phyloP scores from a whole-genome alignment of 352 stramenopile genomes.

The Globisporangium carolinianum region DNA sequence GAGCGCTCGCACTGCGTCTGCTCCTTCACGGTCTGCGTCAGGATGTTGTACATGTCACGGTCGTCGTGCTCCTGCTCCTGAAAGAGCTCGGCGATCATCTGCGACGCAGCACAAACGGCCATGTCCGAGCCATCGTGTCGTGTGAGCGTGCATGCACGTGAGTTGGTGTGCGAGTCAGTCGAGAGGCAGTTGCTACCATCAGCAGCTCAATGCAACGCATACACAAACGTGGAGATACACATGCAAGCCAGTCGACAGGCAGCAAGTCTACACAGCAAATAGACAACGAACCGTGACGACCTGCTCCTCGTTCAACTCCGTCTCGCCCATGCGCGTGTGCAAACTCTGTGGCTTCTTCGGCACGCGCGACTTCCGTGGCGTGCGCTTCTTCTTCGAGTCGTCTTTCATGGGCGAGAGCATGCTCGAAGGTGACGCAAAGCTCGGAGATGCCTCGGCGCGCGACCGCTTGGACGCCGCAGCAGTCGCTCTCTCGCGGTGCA shows the following conservation, averaged over 20 bases:
- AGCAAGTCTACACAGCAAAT: background rate
- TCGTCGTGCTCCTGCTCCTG: slow-evolving; percentile 74
- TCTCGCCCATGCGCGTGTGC: slow-evolving; percentile 26
- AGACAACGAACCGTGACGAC: slow-evolving; percentile 21
- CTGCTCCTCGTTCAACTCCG: slow-evolving; percentile 24
- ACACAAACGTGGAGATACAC: background rate
- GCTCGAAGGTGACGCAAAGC: slow-evolving; percentile 12
- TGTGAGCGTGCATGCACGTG: too few species aligned
- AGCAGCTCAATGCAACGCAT: background rate
- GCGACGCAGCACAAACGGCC: too few species aligned
- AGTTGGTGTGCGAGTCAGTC: too few species aligned
- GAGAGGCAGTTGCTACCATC: background rate
- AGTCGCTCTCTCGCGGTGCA: slow-evolving; percentile 1
- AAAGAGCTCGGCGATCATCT: slow-evolving; percentile 53
- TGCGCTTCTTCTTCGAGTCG: slow-evolving; percentile 31
- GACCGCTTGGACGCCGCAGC: background rate
- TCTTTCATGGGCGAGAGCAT: slow-evolving; percentile 52
- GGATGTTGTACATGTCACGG: slow-evolving; percentile 71
- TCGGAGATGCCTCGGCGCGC: slow-evolving; percentile 4
- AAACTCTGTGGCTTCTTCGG: slow-evolving; percentile 39
- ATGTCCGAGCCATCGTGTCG: too few species aligned
- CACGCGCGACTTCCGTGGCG: slow-evolving; percentile 30
- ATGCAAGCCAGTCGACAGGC: background rate
- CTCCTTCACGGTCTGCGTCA: slow-evolving; percentile 48
- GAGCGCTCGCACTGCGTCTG: slow-evolving; percentile 60